Evolutionary conservation across 768 basidiomycete species (phyloP), one percentile per base, ranked within the genome.

Genomic region (Phanerodontia chrysosporium): DNA sequence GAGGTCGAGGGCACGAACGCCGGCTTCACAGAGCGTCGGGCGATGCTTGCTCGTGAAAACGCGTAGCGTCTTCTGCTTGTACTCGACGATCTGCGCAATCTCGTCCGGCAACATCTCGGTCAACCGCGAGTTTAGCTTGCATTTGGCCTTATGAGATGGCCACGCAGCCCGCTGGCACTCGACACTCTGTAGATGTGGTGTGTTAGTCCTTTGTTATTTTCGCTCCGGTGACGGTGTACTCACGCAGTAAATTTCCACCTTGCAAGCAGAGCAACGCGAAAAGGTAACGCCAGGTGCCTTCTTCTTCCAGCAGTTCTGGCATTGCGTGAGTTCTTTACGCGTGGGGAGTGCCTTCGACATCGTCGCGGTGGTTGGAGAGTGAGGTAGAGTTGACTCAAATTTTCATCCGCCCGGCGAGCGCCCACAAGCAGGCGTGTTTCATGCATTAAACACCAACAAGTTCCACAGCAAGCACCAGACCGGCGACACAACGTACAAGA

Each of bases 1-100:
- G 18, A 63, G 59, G 21, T 59, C 63, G 25, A 66, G 60, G 12
- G 65, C 65, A 21, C 59, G 58, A n/a, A 51, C 28, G 16, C 49
- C 65, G 28, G 60, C 54, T 35, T 55, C 54, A 27, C 59, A 58
- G 45, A 64, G 60, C 29, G 57, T 36, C 32, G 62, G 64, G 12
- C 58, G 61, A 60, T 64, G 63, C 44, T 66, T 66, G 36, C 56
- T 51, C 22, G 63, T 63, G 62, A 66, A 66, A 14, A 42, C 51
- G 36, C 63, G 57, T 30, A 64, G 63, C 16, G 49, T 36, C 42
- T 61, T 59, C 55, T 51, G 49, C 21, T 30, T 27, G 29, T 39
- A 53, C 28, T 36, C 46, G 52, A 35, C 22, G 3, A 39, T 21
- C 8, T 39, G 24, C 2, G 25, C 25, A 13, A 21, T 29, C 10